Evolutionary conservation across 2,329 filamentous ascomycete species (phyloP).

Genomic region (Aureobasidium uvarum): DNA sequence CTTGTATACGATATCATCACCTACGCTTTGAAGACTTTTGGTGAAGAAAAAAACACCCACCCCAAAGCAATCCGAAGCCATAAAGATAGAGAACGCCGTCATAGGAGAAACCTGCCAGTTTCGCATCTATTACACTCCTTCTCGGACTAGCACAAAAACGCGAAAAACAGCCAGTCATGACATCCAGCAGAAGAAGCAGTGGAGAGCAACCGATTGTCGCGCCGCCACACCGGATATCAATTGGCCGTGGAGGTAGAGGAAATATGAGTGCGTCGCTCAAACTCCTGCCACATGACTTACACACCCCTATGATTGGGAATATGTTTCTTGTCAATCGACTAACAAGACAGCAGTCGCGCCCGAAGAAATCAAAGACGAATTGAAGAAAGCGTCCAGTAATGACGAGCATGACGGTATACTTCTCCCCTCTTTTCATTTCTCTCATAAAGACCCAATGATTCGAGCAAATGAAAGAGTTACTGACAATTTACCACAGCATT

Average conservation of each 20-base stretch:
- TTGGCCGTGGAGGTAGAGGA: slow-evolving; percentile 2
- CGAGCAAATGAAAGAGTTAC: not conserved
- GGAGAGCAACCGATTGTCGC: not conserved
- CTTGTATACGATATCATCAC: no score
- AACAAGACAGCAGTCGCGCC: not conserved
- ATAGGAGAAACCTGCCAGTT: no score
- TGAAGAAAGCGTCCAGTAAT: not conserved
- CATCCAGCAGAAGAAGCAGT: not conserved
- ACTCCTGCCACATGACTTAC: no score
- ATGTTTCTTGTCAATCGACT: not conserved
- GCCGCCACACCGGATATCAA: not conserved
- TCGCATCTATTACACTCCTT: no score
- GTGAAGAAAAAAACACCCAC: no score
- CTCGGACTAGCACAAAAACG: no score
- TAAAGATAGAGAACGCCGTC: no score
- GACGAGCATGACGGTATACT: slow-evolving; percentile 4
- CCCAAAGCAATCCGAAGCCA: no score
- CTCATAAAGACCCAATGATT: no score
- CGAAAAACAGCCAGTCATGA: not conserved
- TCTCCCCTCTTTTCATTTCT: not conserved
- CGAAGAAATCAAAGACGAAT: slow-evolving; percentile 20
- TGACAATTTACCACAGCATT: not conserved
- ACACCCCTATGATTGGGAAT: not conserved
- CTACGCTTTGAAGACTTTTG: no score
- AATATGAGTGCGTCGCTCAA: slow-evolving; percentile 3